These are phyloP conservation scores for Dillenia turbinata DNA, from an alignment of 164 flowering plant species.

Conservation along the genomic window DNA sequence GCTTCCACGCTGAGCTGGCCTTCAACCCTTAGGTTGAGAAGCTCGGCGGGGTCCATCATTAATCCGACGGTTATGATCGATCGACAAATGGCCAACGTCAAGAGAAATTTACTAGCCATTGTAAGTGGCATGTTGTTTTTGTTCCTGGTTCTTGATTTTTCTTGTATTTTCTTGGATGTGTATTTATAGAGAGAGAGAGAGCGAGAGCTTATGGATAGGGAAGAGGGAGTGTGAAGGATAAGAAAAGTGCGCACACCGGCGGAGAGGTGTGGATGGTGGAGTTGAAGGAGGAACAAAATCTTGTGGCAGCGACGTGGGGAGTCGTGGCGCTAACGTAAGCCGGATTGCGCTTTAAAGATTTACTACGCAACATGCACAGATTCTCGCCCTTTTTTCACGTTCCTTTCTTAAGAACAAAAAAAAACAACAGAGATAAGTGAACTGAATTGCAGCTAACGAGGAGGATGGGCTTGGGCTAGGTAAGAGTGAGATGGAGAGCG, in stretches of 20 bases:
- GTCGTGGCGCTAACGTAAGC: conserved; percentile 53
- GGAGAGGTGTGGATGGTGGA: background rate
- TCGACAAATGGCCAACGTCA: conserved; percentile 43
- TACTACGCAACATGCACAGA: conserved; percentile 55
- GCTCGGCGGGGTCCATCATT: conserved; percentile 39
- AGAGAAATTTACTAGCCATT: conserved; percentile 34
- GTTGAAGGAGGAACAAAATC: conserved; percentile 30
- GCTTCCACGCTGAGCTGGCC: conserved; percentile 51
- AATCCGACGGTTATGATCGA: conserved; percentile 58
- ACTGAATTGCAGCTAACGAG: background rate
- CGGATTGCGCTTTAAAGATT: conserved; percentile 53
- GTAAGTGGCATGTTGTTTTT: background rate
- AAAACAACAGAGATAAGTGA: background rate
- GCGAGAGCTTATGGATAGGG: background rate
- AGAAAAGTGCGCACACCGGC: conserved; percentile 13
- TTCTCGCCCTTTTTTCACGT: conserved; percentile 12
- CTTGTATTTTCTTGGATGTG: background rate
- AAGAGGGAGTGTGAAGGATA: conserved; percentile 18
- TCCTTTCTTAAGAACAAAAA: background rate
- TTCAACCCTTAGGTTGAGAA: conserved; percentile 32
- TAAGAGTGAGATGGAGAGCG: no score
- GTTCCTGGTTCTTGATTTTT: background rate
- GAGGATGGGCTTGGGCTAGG: background rate
- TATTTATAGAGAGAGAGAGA: background rate
- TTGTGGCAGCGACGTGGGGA: conserved; percentile 33